Base-by-base conservation (phyloP, 768 basidiomycete genomes). In the Termitomyces eurrhizus region DNA sequence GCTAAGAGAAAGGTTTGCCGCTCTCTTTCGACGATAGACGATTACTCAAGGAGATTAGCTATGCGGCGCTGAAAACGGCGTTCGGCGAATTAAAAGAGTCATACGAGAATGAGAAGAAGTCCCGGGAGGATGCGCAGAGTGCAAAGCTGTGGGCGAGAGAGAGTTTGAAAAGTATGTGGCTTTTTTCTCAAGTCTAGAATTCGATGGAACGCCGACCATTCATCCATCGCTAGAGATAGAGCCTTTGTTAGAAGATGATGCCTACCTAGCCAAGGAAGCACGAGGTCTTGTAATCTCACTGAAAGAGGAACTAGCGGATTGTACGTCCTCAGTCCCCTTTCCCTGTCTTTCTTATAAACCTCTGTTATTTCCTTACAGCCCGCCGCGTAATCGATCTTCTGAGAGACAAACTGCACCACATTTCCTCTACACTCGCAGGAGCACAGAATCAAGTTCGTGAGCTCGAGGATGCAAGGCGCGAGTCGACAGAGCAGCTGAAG, bases 291-390 rank as follows among this genome's bases (percentile, higher is more conserved):
- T 74, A 4, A 52, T 53, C 12, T 70, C 70, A 9, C 59, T 75
- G 26, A 68, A 72, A 35, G 62, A 69, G 9, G 73, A 72, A 33
- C 48, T 75, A 8, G 58, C 67, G 4, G 65, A 69, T 12, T 73
- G 76, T 77, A 57, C 35, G 67, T 50, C 49, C 49, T 18, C 35
- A 4, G 4, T 32, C 14, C 7, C 35, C n/a, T n/a, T 8, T 42
- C 24, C 35, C 26, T 18, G n/a, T 26, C 26, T 36, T 52, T 33
- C 21, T 14, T 14, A 56, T 39, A 11, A 24, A 21, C 52, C n/a
- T 58, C 2, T 36, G 3, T 26, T 1, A 5, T 50, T 24, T 14
- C 7, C 36, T 50, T 9, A 29, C 42, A 79, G 77, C 77, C 4
- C 69, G 72, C 36, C 21, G 21, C 21, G 21, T 21, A 21, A 21